Evolutionary conservation across 805 yeast species (phyloP).

Genomic region (Kregervanrija fluxuum): DNA sequence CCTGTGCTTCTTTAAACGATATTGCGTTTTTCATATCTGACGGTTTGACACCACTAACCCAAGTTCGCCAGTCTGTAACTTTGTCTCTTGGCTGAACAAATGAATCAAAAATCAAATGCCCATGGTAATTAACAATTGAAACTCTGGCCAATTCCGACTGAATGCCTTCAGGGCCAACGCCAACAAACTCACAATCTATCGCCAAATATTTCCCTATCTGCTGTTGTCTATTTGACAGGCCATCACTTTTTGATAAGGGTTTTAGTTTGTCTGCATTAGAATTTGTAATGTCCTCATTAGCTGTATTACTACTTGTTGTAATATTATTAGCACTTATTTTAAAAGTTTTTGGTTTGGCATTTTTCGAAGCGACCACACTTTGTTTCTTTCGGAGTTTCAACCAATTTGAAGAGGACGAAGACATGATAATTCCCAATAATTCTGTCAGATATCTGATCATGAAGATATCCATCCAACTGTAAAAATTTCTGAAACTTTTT

Average conservation of each 20-base stretch:
- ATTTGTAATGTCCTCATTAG: not conserved
- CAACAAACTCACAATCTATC: conserved; percentile 92
- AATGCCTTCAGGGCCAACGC: conserved; percentile 69
- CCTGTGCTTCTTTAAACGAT: conserved; percentile 59
- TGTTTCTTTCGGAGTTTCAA: conserved; percentile 9
- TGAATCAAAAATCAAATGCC: conserved; percentile 61
- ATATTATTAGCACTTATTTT: not conserved
- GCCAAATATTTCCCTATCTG: conserved; percentile 70
- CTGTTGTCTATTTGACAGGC: conserved; percentile 1
- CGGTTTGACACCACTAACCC: conserved; percentile 84
- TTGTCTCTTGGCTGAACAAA: conserved; percentile 69
- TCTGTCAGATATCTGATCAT: too few relatives aligned
- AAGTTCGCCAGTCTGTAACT: conserved; percentile 88
- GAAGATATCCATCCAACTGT: too few relatives aligned
- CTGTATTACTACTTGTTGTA: not conserved
- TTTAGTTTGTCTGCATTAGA: too few relatives aligned
- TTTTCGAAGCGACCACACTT: not conserved
- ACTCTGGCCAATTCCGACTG: conserved; percentile 78
- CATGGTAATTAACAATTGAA: conserved; percentile 78
- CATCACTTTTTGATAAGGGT: not conserved
- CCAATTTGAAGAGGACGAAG: conserved; percentile 18
- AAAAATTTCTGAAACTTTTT: too few relatives aligned
- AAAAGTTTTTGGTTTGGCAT: not conserved
- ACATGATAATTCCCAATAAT: too few relatives aligned
- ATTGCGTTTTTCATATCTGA: conserved; percentile 62